Conservation (phyloP, 2,329 filamentous ascomycete genomes). For the Laburnicola sp. region DNA sequence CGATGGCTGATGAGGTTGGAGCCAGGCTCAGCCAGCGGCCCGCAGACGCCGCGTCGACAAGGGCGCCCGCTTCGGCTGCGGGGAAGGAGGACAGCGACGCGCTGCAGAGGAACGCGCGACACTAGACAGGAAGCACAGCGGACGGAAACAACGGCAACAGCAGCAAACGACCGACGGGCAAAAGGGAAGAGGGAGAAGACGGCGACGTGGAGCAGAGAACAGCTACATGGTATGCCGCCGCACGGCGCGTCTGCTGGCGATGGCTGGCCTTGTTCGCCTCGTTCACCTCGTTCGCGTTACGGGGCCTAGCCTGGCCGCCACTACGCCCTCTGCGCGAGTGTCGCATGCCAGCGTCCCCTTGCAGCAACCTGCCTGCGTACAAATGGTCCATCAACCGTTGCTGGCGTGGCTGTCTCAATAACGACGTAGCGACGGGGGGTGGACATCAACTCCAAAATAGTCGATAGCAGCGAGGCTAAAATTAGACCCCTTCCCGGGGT, state of each 20-base stretch:
- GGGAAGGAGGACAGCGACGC: neutral
- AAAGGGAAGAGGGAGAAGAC: neutral
- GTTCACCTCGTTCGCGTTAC: neutral
- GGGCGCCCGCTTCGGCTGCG: neutral
- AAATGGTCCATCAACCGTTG: neutral
- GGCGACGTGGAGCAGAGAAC: neutral
- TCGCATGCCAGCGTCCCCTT: constrained; percentile 2
- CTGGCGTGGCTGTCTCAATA: neutral
- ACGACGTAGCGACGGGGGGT: neutral
- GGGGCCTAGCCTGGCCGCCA: constrained; percentile 1
- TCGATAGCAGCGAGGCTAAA: no score
- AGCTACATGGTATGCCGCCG: neutral
- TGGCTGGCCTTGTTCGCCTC: neutral
- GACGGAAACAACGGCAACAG: neutral
- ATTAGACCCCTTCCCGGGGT: no score
- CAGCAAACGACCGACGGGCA: neutral
- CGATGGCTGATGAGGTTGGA: neutral
- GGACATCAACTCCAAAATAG: no score
- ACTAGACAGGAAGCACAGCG: neutral
- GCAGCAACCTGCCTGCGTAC: neutral
- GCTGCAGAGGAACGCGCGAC: neutral
- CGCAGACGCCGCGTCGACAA: neutral
- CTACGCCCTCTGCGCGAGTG: neutral
- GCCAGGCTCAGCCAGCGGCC: neutral
- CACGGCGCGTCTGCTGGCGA: neutral